Evolutionary conservation across 1,284 basidiomycete genomes (phyloP).

Genomic region (Ustilago lituana): DNA sequence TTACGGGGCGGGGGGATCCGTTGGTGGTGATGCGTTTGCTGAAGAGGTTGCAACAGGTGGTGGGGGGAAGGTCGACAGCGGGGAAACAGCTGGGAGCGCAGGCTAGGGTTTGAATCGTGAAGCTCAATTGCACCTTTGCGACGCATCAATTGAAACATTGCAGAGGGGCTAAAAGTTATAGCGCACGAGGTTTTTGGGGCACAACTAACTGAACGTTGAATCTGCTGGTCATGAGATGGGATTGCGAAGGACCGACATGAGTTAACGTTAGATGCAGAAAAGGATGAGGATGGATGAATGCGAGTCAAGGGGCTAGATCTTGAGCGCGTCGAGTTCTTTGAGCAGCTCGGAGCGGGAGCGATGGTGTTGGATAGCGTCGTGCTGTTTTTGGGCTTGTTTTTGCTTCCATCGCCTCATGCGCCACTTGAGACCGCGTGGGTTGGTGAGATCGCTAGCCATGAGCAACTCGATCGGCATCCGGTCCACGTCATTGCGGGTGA

Average conservation of each 20-base stretch:
- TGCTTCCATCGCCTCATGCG: slow-evolving; percentile 60
- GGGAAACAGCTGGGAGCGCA: slow-evolving; percentile 31
- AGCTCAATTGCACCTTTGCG: too few species aligned
- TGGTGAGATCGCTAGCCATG: slow-evolving; percentile 61
- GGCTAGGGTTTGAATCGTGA: slow-evolving; percentile 12
- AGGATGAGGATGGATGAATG: too few species aligned
- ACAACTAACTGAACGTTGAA: too few species aligned
- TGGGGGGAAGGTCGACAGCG: slow-evolving; percentile 27
- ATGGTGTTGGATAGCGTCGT: slow-evolving; percentile 15
- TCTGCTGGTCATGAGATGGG: slow-evolving; percentile 9
- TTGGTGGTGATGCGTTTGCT: slow-evolving; percentile 48
- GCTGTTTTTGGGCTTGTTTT: slow-evolving; percentile 34
- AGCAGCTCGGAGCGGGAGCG: slow-evolving; percentile 36
- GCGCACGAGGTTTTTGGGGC: too few species aligned
- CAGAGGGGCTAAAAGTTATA: too few species aligned
- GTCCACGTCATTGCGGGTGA: slow-evolving; percentile 55
- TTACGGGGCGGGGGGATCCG: slow-evolving; percentile 62
- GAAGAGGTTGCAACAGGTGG: slow-evolving; percentile 27
- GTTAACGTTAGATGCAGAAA: too few species aligned
- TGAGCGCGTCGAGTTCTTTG: slow-evolving; percentile 56
- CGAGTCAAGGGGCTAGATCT: too few species aligned
- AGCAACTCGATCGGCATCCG: slow-evolving; percentile 65
- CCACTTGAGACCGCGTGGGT: slow-evolving; percentile 60
- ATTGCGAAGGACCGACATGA: too few species aligned
- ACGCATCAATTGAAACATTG: not conserved